These are phyloP conservation scores for Waltergamsia citrina DNA, from an alignment of 2,329 filamentous ascomycete genomes.

Conservation along the genomic window DNA sequence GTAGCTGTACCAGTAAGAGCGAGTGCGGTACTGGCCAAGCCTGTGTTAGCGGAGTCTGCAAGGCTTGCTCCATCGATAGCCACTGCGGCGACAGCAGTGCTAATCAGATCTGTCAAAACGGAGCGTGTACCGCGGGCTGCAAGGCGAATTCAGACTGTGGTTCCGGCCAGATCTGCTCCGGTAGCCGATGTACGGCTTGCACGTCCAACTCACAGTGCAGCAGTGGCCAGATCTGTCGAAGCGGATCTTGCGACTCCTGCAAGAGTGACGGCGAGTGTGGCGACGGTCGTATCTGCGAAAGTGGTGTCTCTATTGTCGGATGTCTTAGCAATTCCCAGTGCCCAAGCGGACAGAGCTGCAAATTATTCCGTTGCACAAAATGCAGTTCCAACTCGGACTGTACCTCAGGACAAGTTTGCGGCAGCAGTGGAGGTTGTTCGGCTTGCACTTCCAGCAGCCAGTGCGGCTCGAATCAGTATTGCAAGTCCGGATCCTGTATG, in stretches of 20 bases:
- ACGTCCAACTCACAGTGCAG: background rate
- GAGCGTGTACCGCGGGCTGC: background rate
- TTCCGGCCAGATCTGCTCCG: conserved; percentile 1
- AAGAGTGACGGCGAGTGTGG: background rate
- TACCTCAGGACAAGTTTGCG: no score
- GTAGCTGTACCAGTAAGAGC: background rate
- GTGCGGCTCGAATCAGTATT: background rate
- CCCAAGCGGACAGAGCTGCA: no score
- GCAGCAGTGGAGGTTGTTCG: no score
- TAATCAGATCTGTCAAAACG: background rate
- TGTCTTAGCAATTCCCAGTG: no score
- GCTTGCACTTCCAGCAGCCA: background rate
- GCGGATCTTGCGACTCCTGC: conserved; percentile 1
- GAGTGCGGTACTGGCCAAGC: conserved; percentile 2
- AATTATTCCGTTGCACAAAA: no score
- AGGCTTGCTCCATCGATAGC: background rate
- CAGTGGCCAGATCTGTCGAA: background rate
- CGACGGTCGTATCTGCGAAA: background rate
- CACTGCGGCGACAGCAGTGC: conserved; percentile 1
- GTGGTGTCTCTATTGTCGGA: no score
- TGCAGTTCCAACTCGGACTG: no score
- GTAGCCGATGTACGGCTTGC: background rate
- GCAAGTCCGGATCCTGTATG: background rate
- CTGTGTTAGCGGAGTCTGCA: conserved; percentile 1
- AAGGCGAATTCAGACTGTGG: background rate